Evolutionary conservation across 2,329 filamentous ascomycete species (phyloP).

Genomic region (Trichoderma lentiforme): DNA sequence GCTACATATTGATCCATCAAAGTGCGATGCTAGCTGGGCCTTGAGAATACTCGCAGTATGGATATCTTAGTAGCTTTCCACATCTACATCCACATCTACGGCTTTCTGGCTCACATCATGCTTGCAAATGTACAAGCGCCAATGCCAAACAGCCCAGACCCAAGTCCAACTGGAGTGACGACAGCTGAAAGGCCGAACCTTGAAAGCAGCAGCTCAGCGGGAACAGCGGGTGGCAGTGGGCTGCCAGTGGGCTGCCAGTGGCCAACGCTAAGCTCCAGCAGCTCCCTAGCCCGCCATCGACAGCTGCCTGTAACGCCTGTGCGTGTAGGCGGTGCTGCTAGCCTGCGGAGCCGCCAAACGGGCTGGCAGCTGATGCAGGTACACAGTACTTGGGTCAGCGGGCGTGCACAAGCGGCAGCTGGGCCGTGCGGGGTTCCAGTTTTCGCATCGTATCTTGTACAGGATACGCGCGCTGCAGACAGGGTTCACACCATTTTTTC

Average conservation of each 20-base stretch:
- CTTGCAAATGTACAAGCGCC: neutral
- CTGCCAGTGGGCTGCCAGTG: conserved; percentile 15
- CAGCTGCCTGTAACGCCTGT: neutral
- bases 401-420: neutral
- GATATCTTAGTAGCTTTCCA: neutral
- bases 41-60: neutral
- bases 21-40: neutral
- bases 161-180: neutral
- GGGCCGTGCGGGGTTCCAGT: neutral
- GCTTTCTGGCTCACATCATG: neutral
- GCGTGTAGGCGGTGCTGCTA: neutral
- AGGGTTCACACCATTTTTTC: conserved; percentile 12
- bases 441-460: conserved; percentile 16
- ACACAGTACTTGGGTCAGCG: conserved; percentile 5
- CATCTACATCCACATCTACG: neutral
- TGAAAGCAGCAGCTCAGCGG: neutral
- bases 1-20: neutral
- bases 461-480: neutral
- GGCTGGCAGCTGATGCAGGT: conserved; percentile 9
- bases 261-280: neutral
- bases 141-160: neutral
- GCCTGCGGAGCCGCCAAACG: neutral
- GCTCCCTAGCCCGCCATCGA: neutral
- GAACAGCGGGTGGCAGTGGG: conserved; percentile 13
- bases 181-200: neutral